Evolutionary conservation across 306 rosid genomes (phyloP).

Genomic region (Astragalus membranaceus): DNA sequence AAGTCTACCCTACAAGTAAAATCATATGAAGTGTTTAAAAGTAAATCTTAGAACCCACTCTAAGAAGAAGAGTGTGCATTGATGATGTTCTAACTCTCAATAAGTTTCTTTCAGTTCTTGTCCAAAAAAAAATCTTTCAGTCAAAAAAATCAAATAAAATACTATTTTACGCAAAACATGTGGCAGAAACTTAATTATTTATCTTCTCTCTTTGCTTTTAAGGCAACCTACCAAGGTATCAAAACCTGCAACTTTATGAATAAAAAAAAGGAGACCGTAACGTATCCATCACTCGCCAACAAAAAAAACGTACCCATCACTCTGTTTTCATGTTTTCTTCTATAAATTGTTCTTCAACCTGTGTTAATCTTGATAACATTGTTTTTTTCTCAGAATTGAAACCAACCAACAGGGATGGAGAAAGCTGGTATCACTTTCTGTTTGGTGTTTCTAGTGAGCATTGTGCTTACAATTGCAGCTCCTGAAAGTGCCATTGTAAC

Average conservation of each 20-base stretch:
- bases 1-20: no score
- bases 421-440: background rate
- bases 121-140: no score
- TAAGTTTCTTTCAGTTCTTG: background rate
- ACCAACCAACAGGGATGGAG: conserved; percentile 7
- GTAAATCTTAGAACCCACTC: no score
- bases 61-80: no score
- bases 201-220: no score
- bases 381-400: background rate
- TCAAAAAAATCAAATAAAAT: background rate
- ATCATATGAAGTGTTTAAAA: no score
- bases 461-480: conserved; percentile 23
- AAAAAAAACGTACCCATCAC: background rate
- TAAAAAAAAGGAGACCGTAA: no score
- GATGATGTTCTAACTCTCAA: no score
- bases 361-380: background rate
- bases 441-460: conserved; percentile 17
- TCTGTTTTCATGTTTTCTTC: background rate
- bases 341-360: conserved; percentile 9
- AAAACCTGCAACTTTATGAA: no score
- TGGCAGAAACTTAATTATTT: no score
- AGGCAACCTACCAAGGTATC: no score
- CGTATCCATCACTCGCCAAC: no score
- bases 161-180: background rate
- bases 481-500: conserved; percentile 25